A percentile compares a stretch with the other conserved stretches of the same genome.
These are phyloP conservation scores for Candida sojae DNA, from an alignment of 1,139 yeast species.

Conservation along the genomic window DNA sequence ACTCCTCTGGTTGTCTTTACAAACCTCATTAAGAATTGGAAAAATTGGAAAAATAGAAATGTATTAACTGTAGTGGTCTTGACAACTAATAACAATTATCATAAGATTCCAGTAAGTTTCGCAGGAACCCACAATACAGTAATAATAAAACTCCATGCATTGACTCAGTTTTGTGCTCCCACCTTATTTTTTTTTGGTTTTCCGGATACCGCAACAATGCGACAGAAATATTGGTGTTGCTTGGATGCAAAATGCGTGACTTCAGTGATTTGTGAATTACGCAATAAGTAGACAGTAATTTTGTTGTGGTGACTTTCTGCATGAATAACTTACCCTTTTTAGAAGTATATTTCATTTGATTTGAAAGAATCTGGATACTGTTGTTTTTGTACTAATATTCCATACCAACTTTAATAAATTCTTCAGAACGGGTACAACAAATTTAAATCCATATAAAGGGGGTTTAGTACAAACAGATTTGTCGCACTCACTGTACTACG, in stretches of 20 bases:
- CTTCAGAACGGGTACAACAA: too few relatives aligned
- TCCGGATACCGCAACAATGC: neutral
- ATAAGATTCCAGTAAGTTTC: neutral
- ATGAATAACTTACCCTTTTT: neutral
- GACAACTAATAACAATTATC: neutral
- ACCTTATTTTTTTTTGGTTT: too few relatives aligned
- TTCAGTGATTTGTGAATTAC: neutral
- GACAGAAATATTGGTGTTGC: neutral
- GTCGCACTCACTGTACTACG: too few relatives aligned
- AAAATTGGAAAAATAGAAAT: neutral
- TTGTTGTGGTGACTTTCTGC: neutral
- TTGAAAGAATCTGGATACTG: neutral
- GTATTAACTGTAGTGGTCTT: neutral
- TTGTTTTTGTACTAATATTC: neutral
- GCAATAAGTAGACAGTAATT: neutral
- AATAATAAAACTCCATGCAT: too few relatives aligned
- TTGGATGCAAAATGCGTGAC: constrained; percentile 3
- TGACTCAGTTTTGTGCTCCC: too few relatives aligned
- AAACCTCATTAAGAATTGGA: neutral
- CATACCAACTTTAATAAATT: too few relatives aligned
- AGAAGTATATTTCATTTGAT: too few relatives aligned
- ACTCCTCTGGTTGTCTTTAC: neutral
- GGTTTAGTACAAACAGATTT: neutral
- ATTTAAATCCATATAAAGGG: neutral
- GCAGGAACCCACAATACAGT: too few relatives aligned